These are phyloP conservation scores for Akebia trifoliata DNA, from an alignment of 164 flowering plant genomes.

Conservation along the genomic window DNA sequence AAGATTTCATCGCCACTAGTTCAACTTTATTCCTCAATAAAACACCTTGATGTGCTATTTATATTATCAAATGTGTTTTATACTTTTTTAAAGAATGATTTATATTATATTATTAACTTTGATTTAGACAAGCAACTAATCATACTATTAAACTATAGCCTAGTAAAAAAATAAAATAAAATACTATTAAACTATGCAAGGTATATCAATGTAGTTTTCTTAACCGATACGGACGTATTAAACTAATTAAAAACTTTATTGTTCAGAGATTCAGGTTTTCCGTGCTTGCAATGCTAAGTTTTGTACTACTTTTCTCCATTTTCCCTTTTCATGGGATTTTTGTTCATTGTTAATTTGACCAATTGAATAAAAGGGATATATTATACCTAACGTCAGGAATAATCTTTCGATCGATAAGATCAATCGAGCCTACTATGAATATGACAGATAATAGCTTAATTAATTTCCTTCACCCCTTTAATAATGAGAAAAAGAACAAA, in stretches of 20 bases:
- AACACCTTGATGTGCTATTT: not conserved
- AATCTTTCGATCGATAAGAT: conserved; percentile 16
- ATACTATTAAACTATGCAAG: too few relatives aligned
- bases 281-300: too few relatives aligned
- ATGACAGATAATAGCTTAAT: conserved; percentile 2
- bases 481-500: not conserved
- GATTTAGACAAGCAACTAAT: conserved; percentile 6
- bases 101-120: not conserved
- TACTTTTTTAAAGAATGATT: not conserved
- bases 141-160: not conserved
- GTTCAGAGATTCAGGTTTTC: too few relatives aligned
- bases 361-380: conserved; percentile 5
- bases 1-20: too few relatives aligned
- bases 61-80: not conserved
- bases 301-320: not conserved
- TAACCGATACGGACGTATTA: too few relatives aligned
- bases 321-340: not conserved
- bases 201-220: too few relatives aligned
- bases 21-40: too few relatives aligned
- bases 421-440: conserved; percentile 8
- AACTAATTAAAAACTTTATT: too few relatives aligned
- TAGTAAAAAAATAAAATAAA: too few relatives aligned
- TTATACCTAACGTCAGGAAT: conserved; percentile 13
- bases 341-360: not conserved
- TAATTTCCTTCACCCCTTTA: conserved; percentile 2